Base-by-base conservation (phyloP, 345 rosid genomes). In the Turritis glabra region DNA sequence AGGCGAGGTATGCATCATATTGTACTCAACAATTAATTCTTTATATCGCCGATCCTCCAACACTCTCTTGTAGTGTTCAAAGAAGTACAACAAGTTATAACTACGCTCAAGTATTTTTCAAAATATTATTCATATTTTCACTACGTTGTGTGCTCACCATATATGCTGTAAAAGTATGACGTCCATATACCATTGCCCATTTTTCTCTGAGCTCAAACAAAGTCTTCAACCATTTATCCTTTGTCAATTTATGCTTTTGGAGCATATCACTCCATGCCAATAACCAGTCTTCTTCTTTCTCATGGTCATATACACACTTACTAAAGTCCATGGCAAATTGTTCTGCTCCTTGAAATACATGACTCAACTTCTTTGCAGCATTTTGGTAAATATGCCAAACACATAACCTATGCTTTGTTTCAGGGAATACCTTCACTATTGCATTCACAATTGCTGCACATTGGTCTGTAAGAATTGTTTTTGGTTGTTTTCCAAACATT, bases 261-360 rank as follows among this genome's bases (percentile, higher is more conserved):
- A 61, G 33, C n/a, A n/a, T n/a, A n/a, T n/a, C n/a, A n/a, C n/a
- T n/a, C n/a, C n/a, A n/a, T n/a, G n/a, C n/a, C n/a, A 14, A 23
- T 61, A 61, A 21, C 67, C 51, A 61, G 3, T 61, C 50, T 61
- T 15, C 35, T 38, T 61, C 35, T 22, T 41, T 19, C 35, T 40
- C 51, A 25, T 61, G 67, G 51, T 61, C 50, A 61, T 40, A 61
- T 61, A 41, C 51, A 61, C 67, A 61, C 7, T 61, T 48, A 9
- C 14, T 3, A 61, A 61, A 61, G 4, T 41, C 33, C 18, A 8
- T 61, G 51, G 51, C 51, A 61, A 40, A 61, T 30, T 41, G n/a
- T n/a, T n/a, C n/a, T n/a, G n/a, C n/a, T n/a, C n/a, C n/a, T n/a
- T n/a, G n/a, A n/a, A n/a, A n/a, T n/a, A n/a, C n/a, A n/a, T n/a